Conservation (phyloP, 495 filamentous ascomycete genomes). For the Penicillium paradoxum region DNA sequence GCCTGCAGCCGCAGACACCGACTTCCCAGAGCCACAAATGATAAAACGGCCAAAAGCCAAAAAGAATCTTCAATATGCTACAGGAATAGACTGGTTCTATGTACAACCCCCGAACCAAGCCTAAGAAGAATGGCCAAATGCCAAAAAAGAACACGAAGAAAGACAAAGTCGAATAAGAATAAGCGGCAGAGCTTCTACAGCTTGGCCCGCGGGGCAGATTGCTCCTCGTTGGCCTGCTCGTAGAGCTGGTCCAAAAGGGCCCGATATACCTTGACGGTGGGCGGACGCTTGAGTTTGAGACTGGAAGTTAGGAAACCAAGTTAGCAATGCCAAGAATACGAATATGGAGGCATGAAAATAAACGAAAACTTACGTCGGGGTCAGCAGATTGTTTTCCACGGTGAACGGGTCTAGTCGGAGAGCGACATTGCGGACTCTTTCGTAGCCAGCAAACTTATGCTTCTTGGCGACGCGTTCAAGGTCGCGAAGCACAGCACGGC, state of each 20-base stretch:
- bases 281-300: constrained; percentile 90
- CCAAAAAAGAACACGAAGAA: background rate
- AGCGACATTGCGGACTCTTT: constrained; percentile 70
- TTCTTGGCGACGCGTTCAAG: constrained; percentile 76
- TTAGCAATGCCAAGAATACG: constrained; percentile 27
- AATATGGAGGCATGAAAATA: background rate
- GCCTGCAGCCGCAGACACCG: background rate
- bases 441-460: constrained; percentile 85
- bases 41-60: background rate
- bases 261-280: constrained; percentile 73
- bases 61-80: constrained; percentile 15
- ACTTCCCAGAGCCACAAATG: background rate
- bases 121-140: background rate
- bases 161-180: constrained; percentile 1
- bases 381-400: constrained; percentile 90
- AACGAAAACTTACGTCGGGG: constrained; percentile 75
- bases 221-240: constrained; percentile 55
- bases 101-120: constrained; percentile 7
- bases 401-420: constrained; percentile 86
- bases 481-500: constrained; percentile 69
- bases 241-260: constrained; percentile 75
- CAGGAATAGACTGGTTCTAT: constrained; percentile 13
- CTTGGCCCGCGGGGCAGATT: constrained; percentile 52
- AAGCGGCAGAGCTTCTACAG: constrained; percentile 22
- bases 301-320: constrained; percentile 37